Base-by-base conservation (phyloP, 2,329 filamentous ascomycete genomes). In the Elsinoe perseae region DNA sequence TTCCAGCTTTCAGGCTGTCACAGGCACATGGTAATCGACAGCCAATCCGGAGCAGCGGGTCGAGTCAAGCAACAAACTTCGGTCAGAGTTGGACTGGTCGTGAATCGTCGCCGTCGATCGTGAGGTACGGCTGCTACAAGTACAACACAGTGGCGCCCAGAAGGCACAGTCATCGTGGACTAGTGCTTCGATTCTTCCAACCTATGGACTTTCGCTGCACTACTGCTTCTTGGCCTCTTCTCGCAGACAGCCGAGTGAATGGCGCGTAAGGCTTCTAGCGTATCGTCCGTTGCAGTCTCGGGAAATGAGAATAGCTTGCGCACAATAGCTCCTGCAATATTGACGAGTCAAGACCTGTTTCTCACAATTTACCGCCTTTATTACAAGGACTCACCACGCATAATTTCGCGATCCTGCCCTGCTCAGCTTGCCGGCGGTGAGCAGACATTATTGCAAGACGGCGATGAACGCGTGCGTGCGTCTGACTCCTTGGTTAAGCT, bases 21-120 rank as follows among this genome's bases (percentile, higher is more conserved):
- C 36, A 28, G 34, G 34, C 52, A 52, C 52, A 42, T 54, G 52
- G 38, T 25, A 30, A 28, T 54, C 34, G 34, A 43, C 52, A 8
- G 52, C 52, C 52, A 54, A 43, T 54, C 52, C 52, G 38, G 36
- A 18, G 52, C 52, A 21, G 52, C 36, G 52, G 52, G 52, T 54
- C 52, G 52, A 52, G 28, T 50, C 46, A 50, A 50, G 46, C 27
- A 50, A 50, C 46, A 50, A n/a, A n/a, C n/a, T n/a, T n/a, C n/a
- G n/a, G n/a, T n/a, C n/a, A n/a, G 27, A 50, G 46, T 50, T 50
- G 46, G 46, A 34, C 14, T 52, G 23, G 48, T 30, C 48, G 48
- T 32, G n/a, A 34, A 52, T 36, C 48, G 28, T n/a, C 36, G 48
- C 48, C 48, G 48, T 23, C 10, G 28, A 52, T 52, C 48, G 48